Evolutionary conservation across 257 asterid genomes (phyloP).

Genomic region (Fraxinus americana): DNA sequence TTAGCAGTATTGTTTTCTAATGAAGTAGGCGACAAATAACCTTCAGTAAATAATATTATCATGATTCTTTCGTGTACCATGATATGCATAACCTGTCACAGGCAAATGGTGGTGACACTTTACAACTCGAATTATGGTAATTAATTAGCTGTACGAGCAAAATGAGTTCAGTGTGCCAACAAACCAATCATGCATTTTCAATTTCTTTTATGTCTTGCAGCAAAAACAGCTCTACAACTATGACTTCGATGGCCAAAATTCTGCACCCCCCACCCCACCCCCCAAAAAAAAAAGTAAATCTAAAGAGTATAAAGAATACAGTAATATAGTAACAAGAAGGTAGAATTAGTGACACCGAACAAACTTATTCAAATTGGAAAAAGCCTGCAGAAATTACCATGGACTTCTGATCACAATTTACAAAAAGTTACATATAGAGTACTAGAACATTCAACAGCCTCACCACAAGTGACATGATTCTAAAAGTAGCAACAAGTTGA

Average conservation of each 20-base stretch:
- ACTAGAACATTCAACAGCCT: constrained; percentile 7
- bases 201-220: not conserved
- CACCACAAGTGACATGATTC: constrained; percentile 2
- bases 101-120: not conserved
- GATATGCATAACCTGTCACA: constrained; percentile 3
- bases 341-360: not conserved
- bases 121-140: not conserved
- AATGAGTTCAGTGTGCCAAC: not conserved
- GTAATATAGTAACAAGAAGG: not conserved
- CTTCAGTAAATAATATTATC: not conserved
- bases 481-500: constrained; percentile 8
- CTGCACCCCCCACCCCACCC: too few relatives aligned
- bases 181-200: not conserved
- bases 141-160: not conserved
- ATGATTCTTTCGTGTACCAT: not conserved
- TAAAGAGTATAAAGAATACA: too few relatives aligned
- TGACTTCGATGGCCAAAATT: not conserved
- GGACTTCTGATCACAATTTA: not conserved
- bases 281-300: too few relatives aligned
- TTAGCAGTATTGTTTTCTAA: not conserved
- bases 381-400: not conserved
- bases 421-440: not conserved
- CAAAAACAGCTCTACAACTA: not conserved
- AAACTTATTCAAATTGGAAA: not conserved
- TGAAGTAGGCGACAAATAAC: not conserved